These are phyloP conservation scores for Gossypium turneri DNA, from an alignment of 345 rosid genomes.

Conservation along the genomic window DNA sequence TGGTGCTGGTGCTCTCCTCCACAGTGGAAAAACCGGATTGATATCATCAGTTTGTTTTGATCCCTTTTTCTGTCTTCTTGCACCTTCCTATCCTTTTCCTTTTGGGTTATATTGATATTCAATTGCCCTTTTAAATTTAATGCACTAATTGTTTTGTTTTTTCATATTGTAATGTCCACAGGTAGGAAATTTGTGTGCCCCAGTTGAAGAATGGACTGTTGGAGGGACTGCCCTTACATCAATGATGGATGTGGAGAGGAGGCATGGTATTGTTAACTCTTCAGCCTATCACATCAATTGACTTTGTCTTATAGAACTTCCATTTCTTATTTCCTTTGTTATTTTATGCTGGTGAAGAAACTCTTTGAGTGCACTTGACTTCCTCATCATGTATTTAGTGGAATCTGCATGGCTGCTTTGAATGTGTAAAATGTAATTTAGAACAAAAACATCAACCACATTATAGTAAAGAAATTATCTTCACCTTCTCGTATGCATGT, in stretches of 20 bases:
- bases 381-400: background rate
- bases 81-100: background rate
- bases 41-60: conserved; percentile 69
- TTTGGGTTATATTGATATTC: conserved; percentile 12
- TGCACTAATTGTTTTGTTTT: background rate
- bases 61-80: background rate
- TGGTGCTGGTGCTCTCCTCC: conserved; percentile 89
- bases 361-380: background rate
- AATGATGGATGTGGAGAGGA: conserved; percentile 97
- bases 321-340: background rate
- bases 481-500: background rate
- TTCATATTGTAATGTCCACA: conserved; percentile 24
- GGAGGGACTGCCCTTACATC: conserved; percentile 93
- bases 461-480: background rate
- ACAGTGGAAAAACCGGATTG: conserved; percentile 76
- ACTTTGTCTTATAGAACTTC: background rate
- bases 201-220: conserved; percentile 87
- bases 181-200: conserved; percentile 90
- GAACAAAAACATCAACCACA: background rate
- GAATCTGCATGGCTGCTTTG: background rate
- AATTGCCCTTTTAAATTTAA: background rate
- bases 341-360: background rate
- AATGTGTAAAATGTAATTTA: background rate
- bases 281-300: background rate
- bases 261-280: conserved; percentile 61